A percentile compares a stretch with the other conserved stretches of the same genome.
Evolutionary conservation across 305 asterid species (phyloP).

Genomic region (Fraxinus ornus): DNA sequence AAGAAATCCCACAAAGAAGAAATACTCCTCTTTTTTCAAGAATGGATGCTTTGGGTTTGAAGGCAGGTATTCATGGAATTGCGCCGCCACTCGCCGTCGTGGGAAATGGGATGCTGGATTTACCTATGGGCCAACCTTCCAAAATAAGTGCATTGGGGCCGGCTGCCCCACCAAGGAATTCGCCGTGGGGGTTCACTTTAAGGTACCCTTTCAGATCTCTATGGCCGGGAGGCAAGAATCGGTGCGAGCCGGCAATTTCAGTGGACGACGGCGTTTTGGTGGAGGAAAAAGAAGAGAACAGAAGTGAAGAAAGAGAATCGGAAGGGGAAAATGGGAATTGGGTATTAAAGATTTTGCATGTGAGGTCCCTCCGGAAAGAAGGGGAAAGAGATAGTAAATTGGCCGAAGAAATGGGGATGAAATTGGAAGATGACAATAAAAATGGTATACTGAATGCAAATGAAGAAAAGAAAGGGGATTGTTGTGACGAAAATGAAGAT

Average conservation of each 20-base stretch:
- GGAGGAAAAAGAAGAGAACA: conserved; percentile 50
- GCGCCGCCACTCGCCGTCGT: conserved; percentile 46
- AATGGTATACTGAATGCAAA: neutral
- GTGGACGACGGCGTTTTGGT: conserved; percentile 59
- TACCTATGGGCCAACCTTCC: conserved; percentile 29
- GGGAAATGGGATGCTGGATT: conserved; percentile 42
- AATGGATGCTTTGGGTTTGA: conserved; percentile 74
- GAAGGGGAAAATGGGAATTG: conserved; percentile 47
- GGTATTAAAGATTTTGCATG: conserved; percentile 72
- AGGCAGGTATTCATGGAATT: conserved; percentile 65
- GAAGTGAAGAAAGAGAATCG: conserved; percentile 19
- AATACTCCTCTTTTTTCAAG: neutral
- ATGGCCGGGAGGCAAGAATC: conserved; percentile 54
- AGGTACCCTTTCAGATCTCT: conserved; percentile 72
- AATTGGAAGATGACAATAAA: conserved; percentile 29
- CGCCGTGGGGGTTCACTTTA: conserved; percentile 76
- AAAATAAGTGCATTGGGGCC: conserved; percentile 27
- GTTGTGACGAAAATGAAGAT: conserved; percentile 26
- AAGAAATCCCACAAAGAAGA: neutral
- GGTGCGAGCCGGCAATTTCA: conserved; percentile 63
- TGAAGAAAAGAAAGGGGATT: conserved; percentile 34
- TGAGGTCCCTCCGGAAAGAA: conserved; percentile 58
- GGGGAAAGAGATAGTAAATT: conserved; percentile 25
- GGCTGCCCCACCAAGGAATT: conserved; percentile 30
- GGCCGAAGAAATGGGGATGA: conserved; percentile 34